phyloP scores from a whole-genome alignment of 164 flowering plant species.

The Warburgia ugandensis region DNA sequence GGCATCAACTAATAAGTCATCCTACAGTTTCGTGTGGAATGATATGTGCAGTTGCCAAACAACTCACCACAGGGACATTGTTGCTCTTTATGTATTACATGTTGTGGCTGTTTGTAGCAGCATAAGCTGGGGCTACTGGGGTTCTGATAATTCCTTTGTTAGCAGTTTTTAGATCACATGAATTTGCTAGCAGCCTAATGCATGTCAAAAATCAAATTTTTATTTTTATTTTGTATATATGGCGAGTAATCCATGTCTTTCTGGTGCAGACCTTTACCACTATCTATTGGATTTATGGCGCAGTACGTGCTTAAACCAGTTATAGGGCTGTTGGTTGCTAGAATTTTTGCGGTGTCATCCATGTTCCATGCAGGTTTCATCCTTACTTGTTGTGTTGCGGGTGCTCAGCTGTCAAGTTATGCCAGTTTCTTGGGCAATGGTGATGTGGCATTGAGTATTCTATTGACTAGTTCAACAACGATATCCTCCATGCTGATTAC shows the following conservation, averaged over 20 bases:
- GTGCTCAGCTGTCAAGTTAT: slow-evolving; percentile 92
- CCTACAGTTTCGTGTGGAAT: no score
- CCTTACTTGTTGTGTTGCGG: slow-evolving; percentile 80
- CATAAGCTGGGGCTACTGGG: no score
- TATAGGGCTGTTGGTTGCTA: slow-evolving; percentile 70
- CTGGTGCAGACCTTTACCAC: slow-evolving; percentile 78
- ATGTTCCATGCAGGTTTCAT: slow-evolving; percentile 89
- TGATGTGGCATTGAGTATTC: slow-evolving; percentile 92
- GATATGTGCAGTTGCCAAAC: no score
- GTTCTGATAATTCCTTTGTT: no score
- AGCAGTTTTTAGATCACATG: no score
- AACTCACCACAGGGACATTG: no score
- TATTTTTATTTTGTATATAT: slow-evolving; percentile 1
- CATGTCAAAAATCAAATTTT: neutral
- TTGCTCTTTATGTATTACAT: no score
- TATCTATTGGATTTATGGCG: slow-evolving; percentile 73
- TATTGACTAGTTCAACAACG: slow-evolving; percentile 77
- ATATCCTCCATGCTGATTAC: slow-evolving; percentile 74
- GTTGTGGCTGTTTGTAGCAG: no score
- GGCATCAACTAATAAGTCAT: no score
- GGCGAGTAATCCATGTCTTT: slow-evolving; percentile 2
- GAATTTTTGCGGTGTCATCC: slow-evolving; percentile 54
- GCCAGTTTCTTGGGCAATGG: slow-evolving; percentile 91
- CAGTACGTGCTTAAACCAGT: slow-evolving; percentile 80
- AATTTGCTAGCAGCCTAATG: neutral